Evolutionary conservation across 345 rosid species (phyloP).

Genomic region (Eutrema heterophyllum): DNA sequence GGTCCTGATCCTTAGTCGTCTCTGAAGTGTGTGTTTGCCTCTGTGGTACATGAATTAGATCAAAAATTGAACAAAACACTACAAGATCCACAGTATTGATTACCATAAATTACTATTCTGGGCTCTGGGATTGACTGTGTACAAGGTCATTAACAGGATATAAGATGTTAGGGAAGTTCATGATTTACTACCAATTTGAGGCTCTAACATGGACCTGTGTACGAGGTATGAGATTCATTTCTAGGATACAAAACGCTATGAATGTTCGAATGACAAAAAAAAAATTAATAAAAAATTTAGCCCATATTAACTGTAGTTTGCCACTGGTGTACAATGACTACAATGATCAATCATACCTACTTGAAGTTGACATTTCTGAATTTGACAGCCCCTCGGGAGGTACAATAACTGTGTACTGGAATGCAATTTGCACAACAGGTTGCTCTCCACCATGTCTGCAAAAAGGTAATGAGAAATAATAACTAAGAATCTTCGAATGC

Average conservation of each 20-base stretch:
- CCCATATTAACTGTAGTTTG: not conserved
- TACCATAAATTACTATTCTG: not conserved
- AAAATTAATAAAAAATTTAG: not conserved
- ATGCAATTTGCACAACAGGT: slow-evolving; percentile 90
- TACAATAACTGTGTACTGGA: slow-evolving; percentile 84
- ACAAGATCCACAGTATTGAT: not conserved
- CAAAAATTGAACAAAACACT: slow-evolving; percentile 12
- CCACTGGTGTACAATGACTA: not conserved
- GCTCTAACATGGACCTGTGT: not conserved
- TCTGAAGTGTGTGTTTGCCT: slow-evolving; percentile 63
- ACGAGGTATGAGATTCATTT: not conserved
- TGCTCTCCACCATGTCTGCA: slow-evolving; percentile 74
- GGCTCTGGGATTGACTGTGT: not conserved
- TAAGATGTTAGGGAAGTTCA: not conserved
- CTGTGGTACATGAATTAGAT: slow-evolving; percentile 35
- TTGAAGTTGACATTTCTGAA: slow-evolving; percentile 47
- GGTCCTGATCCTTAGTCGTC: slow-evolving; percentile 87
- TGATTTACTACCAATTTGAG: not conserved
- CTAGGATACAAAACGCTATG: not conserved
- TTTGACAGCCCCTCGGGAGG: slow-evolving; percentile 72
- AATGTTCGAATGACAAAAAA: not conserved
- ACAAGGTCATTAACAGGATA: not conserved
- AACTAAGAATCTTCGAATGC: slow-evolving; percentile 1
- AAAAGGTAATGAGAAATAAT: slow-evolving; percentile 12
- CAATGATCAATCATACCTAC: slow-evolving; percentile 48